These are phyloP conservation scores for Candida verbasci DNA, from an alignment of 805 yeast genomes.

Conservation along the genomic window DNA sequence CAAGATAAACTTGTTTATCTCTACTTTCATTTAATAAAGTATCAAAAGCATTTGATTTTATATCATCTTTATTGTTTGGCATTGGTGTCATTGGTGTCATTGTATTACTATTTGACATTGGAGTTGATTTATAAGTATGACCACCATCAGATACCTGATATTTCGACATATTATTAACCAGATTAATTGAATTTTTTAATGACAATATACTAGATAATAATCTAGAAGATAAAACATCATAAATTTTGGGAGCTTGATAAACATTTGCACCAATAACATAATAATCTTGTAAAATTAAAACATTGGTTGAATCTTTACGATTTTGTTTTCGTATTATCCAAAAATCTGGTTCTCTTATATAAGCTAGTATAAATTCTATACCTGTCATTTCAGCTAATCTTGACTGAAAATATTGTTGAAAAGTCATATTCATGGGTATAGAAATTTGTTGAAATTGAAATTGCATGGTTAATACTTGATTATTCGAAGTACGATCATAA, in stretches of 20 bases:
- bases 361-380: slow-evolving; percentile 71
- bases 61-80: slow-evolving; percentile 16
- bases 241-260: slow-evolving; percentile 81
- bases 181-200: slow-evolving; percentile 29
- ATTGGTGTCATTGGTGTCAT: slow-evolving; percentile 9
- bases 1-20: slow-evolving; percentile 19
- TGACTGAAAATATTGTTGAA: slow-evolving; percentile 38
- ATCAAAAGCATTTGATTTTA: slow-evolving; percentile 28
- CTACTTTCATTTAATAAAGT: slow-evolving; percentile 19
- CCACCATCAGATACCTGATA: slow-evolving; percentile 33
- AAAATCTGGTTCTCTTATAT: slow-evolving; percentile 81
- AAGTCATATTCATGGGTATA: slow-evolving; percentile 21
- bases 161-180: slow-evolving; percentile 28
- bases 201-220: slow-evolving; percentile 38
- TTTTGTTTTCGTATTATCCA: slow-evolving; percentile 88
- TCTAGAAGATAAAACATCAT: slow-evolving; percentile 69
- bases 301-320: slow-evolving; percentile 40
- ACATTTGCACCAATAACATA: slow-evolving; percentile 89
- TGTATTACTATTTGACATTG: slow-evolving; percentile 7
- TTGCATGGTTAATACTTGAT: slow-evolving; percentile 94
- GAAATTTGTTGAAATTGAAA: slow-evolving; percentile 65
- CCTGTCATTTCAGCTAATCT: slow-evolving; percentile 80
- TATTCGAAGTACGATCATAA: slow-evolving; percentile 89
- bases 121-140: slow-evolving; percentile 15
- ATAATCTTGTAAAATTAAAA: slow-evolving; percentile 65